phyloP scores from a whole-genome alignment of 805 yeast genomes.

The Candida schatavii region DNA sequence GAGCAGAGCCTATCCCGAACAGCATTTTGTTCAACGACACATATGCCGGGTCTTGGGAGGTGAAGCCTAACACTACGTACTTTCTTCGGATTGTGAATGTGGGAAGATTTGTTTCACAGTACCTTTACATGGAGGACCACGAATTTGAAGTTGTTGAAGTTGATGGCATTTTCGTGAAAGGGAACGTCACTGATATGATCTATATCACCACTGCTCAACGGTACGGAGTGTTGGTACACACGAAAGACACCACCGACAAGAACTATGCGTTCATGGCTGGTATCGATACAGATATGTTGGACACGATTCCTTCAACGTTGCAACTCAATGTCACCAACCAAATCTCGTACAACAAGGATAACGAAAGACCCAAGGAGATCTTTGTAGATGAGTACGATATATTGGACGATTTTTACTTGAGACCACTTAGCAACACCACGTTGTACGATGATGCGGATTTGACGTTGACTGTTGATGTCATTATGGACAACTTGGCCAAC shows the following conservation, averaged over 20 bases:
- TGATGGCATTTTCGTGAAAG: slow-evolving; percentile 56
- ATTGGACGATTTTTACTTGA: slow-evolving; percentile 76
- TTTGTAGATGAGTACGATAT: slow-evolving; percentile 33
- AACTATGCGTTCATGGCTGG: slow-evolving; percentile 63
- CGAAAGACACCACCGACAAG: slow-evolving; percentile 43
- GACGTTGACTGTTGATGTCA: slow-evolving; percentile 54
- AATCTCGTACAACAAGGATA: slow-evolving; percentile 45
- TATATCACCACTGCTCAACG: slow-evolving; percentile 82
- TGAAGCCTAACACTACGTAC: slow-evolving; percentile 61
- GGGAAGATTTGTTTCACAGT: slow-evolving; percentile 71
- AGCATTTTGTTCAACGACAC: slow-evolving; percentile 65
- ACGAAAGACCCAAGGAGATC: slow-evolving; percentile 17
- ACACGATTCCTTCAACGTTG: slow-evolving; percentile 59
- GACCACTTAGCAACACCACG: slow-evolving; percentile 54
- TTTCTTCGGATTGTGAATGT: slow-evolving; percentile 61
- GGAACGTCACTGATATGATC: slow-evolving; percentile 50
- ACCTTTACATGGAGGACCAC: slow-evolving; percentile 41
- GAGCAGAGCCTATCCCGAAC: slow-evolving; percentile 80
- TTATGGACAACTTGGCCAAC: slow-evolving; percentile 67
- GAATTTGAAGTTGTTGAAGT: slow-evolving; percentile 40
- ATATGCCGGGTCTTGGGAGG: slow-evolving; percentile 50
- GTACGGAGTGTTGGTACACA: slow-evolving; percentile 61
- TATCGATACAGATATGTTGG: slow-evolving; percentile 67
- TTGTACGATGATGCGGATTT: slow-evolving; percentile 60
- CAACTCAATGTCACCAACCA: slow-evolving; percentile 50